Evolutionary conservation across 169 alveolate species (phyloP).

Genomic region (Neospora caninum): DNA sequence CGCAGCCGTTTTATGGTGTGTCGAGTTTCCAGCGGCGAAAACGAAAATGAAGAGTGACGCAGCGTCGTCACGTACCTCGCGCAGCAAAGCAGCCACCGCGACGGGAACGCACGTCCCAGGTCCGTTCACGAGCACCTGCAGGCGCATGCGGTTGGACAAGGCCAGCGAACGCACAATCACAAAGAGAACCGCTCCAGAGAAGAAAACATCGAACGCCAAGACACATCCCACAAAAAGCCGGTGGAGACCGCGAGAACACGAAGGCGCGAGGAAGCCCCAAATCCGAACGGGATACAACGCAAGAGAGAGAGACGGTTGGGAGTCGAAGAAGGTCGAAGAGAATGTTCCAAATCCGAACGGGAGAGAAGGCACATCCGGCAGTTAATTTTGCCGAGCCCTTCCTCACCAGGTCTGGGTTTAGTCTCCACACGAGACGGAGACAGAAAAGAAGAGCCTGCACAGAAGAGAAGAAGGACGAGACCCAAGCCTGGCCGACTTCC

Average conservation of each 20-base stretch:
- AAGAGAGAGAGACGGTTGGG: too few relatives aligned
- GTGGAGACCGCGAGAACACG: not conserved
- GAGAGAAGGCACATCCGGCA: not conserved
- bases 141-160: not conserved
- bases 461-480: not conserved
- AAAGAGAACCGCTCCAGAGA: not conserved
- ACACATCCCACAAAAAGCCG: not conserved
- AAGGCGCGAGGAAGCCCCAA: not conserved
- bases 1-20: too few relatives aligned
- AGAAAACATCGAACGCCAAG: not conserved
- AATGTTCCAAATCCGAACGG: not conserved
- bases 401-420: conserved; percentile 14
- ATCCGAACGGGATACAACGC: too few relatives aligned
- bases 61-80: not conserved
- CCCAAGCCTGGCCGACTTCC: not conserved
- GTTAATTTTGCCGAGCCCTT: not conserved
- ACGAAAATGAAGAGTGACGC: too few relatives aligned
- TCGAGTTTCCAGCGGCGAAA: too few relatives aligned
- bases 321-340: too few relatives aligned
- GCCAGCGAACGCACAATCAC: too few relatives aligned
- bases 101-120: conserved; percentile 73
- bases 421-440: not conserved
- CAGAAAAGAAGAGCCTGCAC: not conserved
- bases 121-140: conserved; percentile 71
- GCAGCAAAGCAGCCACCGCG: conserved; percentile 23